Percentiles rank a stretch among this genome's conserved stretches.
Conservation (phyloP, 1,284 basidiomycete species). For the Phylloporus sp. region DNA sequence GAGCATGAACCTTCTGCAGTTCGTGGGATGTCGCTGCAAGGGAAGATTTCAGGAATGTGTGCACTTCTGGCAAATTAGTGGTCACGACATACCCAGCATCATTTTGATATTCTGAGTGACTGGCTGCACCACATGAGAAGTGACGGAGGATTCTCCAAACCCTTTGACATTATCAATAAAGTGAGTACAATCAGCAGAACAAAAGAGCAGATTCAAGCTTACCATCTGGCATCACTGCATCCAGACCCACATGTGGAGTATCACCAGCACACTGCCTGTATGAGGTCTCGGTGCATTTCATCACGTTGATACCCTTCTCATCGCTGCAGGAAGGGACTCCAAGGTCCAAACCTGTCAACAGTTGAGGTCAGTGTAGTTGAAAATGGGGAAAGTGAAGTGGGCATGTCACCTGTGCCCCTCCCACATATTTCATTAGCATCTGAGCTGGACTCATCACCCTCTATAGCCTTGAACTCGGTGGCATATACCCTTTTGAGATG, state of each 20-base stretch:
- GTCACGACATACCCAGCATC: neutral
- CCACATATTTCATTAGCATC: neutral
- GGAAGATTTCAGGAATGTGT: neutral
- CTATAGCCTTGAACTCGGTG: neutral
- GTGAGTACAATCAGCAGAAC: neutral
- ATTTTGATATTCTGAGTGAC: neutral
- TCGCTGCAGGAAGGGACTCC: too few species aligned
- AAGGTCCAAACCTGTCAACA: neutral
- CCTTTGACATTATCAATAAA: neutral
- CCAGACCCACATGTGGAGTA: neutral
- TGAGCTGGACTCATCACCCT: neutral
- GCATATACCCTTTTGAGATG: neutral
- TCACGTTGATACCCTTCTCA: too few species aligned
- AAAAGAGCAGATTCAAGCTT: neutral
- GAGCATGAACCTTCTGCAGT: neutral
- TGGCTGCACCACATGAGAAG: neutral
- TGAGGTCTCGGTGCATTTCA: too few species aligned
- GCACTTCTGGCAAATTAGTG: neutral
- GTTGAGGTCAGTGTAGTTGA: neutral
- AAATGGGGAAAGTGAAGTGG: neutral
- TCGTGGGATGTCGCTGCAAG: neutral
- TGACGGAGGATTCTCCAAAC: neutral
- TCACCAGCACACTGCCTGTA: neutral
- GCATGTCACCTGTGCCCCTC: neutral
- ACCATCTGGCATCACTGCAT: neutral